Percentiles rank a stretch among this genome's conserved stretches.
Evolutionary conservation across 345 rosid species (phyloP).

Genomic region (Populus euphratica): DNA sequence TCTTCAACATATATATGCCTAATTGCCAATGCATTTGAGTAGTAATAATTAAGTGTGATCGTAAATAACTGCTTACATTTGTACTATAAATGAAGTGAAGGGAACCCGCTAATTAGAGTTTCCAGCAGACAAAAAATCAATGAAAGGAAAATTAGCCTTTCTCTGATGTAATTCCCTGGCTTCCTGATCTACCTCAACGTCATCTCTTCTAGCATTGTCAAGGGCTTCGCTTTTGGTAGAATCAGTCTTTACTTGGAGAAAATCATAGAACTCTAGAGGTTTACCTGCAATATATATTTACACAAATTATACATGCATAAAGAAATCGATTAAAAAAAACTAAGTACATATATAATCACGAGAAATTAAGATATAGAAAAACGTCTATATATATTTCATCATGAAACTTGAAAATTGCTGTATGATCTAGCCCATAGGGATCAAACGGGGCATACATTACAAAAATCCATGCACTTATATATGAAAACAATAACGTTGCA

Average conservation of each 20-base stretch:
- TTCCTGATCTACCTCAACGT: slow-evolving; percentile 48
- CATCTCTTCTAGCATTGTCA: slow-evolving; percentile 41
- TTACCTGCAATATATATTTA: slow-evolving; percentile 26
- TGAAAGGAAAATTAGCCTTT: slow-evolving; percentile 35
- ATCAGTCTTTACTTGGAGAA: slow-evolving; percentile 62
- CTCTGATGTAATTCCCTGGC: slow-evolving; percentile 22
- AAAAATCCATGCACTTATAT: background rate
- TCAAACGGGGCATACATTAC: background rate
- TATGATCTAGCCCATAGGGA: background rate
- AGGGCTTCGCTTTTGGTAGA: slow-evolving; percentile 55
- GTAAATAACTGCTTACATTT: background rate
- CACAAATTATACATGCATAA: background rate
- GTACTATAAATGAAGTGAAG: background rate
- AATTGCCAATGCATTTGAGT: background rate
- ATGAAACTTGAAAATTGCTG: background rate
- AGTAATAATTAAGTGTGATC: background rate
- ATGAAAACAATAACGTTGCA: too few relatives aligned
- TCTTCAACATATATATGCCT: background rate
- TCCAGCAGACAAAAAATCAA: slow-evolving; percentile 61
- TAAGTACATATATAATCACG: background rate
- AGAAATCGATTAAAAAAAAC: background rate
- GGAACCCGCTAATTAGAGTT: background rate
- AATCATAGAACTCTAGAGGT: slow-evolving; percentile 56
- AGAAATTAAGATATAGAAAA: background rate
- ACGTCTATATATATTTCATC: background rate